A percentile compares a stretch with the other conserved stretches of the same genome.
Evolutionary conservation across 1,284 basidiomycete species (phyloP).

Genomic region (Coniferiporia sulphurascens): DNA sequence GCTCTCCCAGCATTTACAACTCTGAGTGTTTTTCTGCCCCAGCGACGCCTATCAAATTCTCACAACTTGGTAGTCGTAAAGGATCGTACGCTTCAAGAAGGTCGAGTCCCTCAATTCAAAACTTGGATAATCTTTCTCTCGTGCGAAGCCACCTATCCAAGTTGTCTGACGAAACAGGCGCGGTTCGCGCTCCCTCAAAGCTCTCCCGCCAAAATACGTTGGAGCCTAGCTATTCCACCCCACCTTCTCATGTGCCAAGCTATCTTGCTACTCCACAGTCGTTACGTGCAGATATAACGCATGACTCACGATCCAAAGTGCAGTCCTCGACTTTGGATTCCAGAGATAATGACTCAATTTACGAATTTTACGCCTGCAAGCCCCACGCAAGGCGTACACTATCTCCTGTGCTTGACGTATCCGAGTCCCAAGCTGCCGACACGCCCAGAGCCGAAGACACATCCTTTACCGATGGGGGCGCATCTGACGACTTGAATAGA

Average conservation of each 20-base stretch:
- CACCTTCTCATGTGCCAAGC: background rate
- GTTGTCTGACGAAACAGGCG: background rate
- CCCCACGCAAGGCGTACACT: background rate
- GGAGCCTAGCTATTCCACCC: constrained; percentile 5
- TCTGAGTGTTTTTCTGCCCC: background rate
- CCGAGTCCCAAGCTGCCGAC: background rate
- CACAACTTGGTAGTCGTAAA: constrained; percentile 19
- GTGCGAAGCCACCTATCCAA: constrained; percentile 47
- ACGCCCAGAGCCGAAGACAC: background rate
- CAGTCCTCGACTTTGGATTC: background rate
- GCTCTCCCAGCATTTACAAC: background rate
- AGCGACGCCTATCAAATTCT: constrained; percentile 22
- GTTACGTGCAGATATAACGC: background rate
- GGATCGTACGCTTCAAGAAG: constrained; percentile 23
- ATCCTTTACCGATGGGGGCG: background rate
- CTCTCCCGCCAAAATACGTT: constrained; percentile 11
- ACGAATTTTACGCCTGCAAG: constrained; percentile 12
- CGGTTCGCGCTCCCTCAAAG: background rate
- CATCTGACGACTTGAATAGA: background rate
- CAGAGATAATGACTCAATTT: constrained; percentile 10
- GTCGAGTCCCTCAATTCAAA: constrained; percentile 47
- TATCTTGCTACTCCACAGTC: constrained; percentile 9
- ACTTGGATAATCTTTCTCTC: constrained; percentile 45
- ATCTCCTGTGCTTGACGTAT: constrained; percentile 8
- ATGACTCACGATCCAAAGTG: background rate